These are phyloP conservation scores for Camelina laxa DNA, from an alignment of 345 rosid species.

Conservation along the genomic window DNA sequence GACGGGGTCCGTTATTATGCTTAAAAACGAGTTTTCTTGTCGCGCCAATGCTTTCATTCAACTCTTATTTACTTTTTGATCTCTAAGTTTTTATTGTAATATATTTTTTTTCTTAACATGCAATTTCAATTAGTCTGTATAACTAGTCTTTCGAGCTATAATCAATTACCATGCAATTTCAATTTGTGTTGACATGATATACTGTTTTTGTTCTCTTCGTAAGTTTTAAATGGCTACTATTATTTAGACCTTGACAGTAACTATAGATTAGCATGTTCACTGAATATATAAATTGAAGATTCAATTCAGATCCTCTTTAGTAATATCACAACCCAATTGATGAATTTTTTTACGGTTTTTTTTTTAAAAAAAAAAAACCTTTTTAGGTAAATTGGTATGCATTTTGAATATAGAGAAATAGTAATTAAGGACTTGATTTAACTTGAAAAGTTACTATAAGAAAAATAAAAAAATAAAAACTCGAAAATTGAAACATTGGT, in stretches of 20 bases:
- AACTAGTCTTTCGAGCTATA: no score
- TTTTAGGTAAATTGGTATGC: not conserved
- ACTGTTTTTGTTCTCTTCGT: slow-evolving; percentile 9
- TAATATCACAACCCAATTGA: not conserved
- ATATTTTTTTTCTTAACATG: no score
- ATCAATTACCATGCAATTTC: no score
- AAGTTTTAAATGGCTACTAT: slow-evolving; percentile 17
- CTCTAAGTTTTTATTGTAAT: no score
- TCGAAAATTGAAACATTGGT: slow-evolving; percentile 33
- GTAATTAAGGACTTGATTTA: not conserved
- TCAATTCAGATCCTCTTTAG: not conserved
- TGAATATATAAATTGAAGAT: not conserved
- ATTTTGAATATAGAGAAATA: not conserved
- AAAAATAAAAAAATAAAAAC: not conserved
- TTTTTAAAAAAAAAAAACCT: no score
- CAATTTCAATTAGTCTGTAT: no score
- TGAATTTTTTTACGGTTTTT: not conserved
- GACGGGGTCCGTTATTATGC: slow-evolving; percentile 44
- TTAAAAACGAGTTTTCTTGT: slow-evolving; percentile 38
- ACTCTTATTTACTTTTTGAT: no score
- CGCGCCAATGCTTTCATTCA: slow-evolving; percentile 18
- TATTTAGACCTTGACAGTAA: slow-evolving; percentile 13
- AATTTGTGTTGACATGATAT: not conserved
- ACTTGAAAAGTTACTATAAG: not conserved
- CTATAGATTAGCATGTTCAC: slow-evolving; percentile 42